Base-by-base conservation (phyloP, 2,329 filamentous ascomycete genomes). In the Colletotrichum gloeosporioides region DNA sequence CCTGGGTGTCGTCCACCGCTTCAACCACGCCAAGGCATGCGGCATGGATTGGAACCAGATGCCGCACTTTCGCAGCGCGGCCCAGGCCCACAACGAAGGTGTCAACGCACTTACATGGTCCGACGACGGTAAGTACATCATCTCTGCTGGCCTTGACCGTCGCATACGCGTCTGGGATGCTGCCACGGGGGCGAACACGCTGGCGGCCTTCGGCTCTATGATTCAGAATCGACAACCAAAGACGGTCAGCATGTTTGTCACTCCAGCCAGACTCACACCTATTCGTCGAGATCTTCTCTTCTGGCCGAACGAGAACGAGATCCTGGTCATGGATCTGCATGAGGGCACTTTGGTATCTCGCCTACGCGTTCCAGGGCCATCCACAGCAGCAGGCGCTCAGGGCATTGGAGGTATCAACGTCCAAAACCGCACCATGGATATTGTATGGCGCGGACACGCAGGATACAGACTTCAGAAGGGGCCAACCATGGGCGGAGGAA, bases 61-160 rank as follows among this genome's bases (percentile, higher is more conserved):
- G 32, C 81, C 82, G 31, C 83, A 82, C 64, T 86, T 91, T 59
- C 90, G 85, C 82, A 87, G 80, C 80, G 86, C 89, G 4, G 90
- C 90, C 6, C 90, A 89, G 78, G 95, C 96, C 0, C 96, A 99
- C 81, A 89, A 90, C 13, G 96, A 95, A 4, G 91, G 95, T 2
- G 95, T 98, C 3, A 98, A 98, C 77, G 95, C 95, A 2, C 87
- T 98, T 9, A 89, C 93, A 1, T 99, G 96, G 95, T 96, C 94
- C 1, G 93, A 95, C 76, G 93, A 95, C 81, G 95, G 95, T 1
- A 88, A 87, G 16, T 93, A 94, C 82, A 88, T 99, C 22, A 89
- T 98, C 15, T 95, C 94, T 1, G 91, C 95, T 3, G 96, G 96
- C 0, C 94, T 98, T 74, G 97, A 99, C 82, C 90, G 95, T 65